Base-by-base conservation (phyloP, 768 basidiomycete genomes). In the Tephrocybe sp. region DNA sequence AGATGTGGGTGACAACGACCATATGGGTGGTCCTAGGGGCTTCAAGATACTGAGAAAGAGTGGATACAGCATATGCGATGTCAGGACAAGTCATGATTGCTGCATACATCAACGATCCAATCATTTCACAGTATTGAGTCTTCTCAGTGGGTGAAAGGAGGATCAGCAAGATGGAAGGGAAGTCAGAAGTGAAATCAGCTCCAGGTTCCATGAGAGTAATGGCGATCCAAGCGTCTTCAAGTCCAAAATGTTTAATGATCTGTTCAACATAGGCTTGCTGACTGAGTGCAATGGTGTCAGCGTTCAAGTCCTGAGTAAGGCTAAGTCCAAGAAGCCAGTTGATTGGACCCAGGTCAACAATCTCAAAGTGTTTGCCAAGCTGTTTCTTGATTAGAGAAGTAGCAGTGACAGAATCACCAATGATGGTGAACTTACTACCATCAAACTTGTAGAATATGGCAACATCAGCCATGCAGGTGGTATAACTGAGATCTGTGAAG, bases 331-430 rank as follows among this genome's bases (percentile, higher is more conserved):
- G 47, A 16, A 68, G 50, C 31, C 47, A 53, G 30, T 52, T 37
- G 11, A 68, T 38, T 9, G 60, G 46, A 1, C 68, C 62, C 5
- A 65, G 44, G 35, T 69, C 60, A 1, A 58, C 60, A 19, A 69
- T 63, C 1, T 59, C 48, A 37, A 65, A 61, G 9, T 50, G 48
- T n/a, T 56, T 46, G 8, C 30, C 37, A 43, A 61, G 24, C 53
- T 59, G 22, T 45, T 27, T 46, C 55, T 62, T 50, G 53, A 63
- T 54, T 26, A 52, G 15, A 13, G 25, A 52, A 52, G 31, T 60
- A 30, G 13, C 21, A 0, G 2, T n/a, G 6, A 15, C 26, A 25
- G 47, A 49, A 18, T 49, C 31, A 2, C 59, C 55, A 9, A 65
- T 47, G 16, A 69, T 56, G 0, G 63, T 62, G 50, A 66, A 48